Percentiles rank a stretch among this genome's conserved stretches.
Evolutionary conservation across 192 early-diverging fungal species (phyloP).

Genomic region (Entomortierella beljakovae): DNA sequence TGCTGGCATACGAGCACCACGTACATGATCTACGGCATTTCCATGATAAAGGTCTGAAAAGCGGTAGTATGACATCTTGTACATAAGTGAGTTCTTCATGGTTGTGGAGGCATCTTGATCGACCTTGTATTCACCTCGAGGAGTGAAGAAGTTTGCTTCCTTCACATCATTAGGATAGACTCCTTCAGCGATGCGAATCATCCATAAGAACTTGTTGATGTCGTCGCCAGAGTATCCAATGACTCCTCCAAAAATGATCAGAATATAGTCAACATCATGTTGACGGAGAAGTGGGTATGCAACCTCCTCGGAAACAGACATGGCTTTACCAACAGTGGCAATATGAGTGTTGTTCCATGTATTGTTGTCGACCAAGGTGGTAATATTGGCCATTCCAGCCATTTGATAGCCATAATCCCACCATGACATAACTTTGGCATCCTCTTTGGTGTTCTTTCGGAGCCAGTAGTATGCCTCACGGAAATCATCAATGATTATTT

Average conservation of each 20-base stretch:
- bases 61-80: slow-evolving; percentile 98
- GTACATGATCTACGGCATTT: slow-evolving; percentile 85
- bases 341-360: slow-evolving; percentile 99
- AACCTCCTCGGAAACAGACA: slow-evolving; percentile 91
- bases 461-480: slow-evolving; percentile 99
- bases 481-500: slow-evolving; percentile 99
- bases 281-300: slow-evolving; percentile 91
- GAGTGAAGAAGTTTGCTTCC: slow-evolving; percentile 91
- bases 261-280: slow-evolving; percentile 97
- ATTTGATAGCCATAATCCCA: slow-evolving; percentile 99
- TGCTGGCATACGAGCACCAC: slow-evolving; percentile 77
- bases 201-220: slow-evolving; percentile 99
- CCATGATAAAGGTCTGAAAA: slow-evolving; percentile 91
- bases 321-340: slow-evolving; percentile 94
- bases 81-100: slow-evolving; percentile 95
- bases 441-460: slow-evolving; percentile 92
- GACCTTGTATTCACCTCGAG: slow-evolving; percentile 90
- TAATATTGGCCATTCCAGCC: slow-evolving; percentile 98
- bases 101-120: slow-evolving; percentile 89
- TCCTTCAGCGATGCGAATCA: slow-evolving; percentile 98
- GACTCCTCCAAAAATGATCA: slow-evolving; percentile 96
- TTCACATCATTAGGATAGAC: slow-evolving; percentile 96
- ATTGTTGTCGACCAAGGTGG: slow-evolving; percentile 99
- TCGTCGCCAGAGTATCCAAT: slow-evolving; percentile 99
- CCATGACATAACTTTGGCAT: slow-evolving; percentile 98